Evolutionary conservation across 768 basidiomycete species (phyloP), one percentile per base, ranked within the genome.

Genomic region (Suillus variegatus): DNA sequence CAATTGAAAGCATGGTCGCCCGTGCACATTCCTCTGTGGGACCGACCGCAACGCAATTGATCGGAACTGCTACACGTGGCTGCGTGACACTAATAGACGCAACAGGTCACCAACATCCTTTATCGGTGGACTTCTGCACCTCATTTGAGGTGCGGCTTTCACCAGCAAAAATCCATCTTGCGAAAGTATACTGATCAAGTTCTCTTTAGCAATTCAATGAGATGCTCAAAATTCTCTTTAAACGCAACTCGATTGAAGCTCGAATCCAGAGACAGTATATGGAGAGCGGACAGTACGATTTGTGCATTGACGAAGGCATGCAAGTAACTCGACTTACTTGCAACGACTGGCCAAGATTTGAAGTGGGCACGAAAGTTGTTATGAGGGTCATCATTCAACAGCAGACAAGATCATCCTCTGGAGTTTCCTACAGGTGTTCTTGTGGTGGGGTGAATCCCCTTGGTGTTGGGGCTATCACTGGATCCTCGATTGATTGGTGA

Each of bases 401-500:
- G 14, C 14, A 16, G 49, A 13, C 2, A 2, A 1, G 22, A 25
- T 70, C 44, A n/a, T 25, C 13, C 22, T 49, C 13, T 22, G 10
- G 13, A 49, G 13, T 25, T 49, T 49, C 47, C 12, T 49, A 49
- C 13, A 25, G 6, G n/a, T 12, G 35, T 6, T 2, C 66, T 49
- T 74, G 73, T 2, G 72, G 73, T 0, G 55, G 61, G 49, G 22
- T 61, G n/a, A 74, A 74, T 52, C 44, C 57, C 25, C 43, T 72
- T 0, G 70, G 73, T 7, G 67, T 65, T 57, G 63, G 40, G 5
- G 58, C 58, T 40, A 62, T 64, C 2, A 6, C 68, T 2, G 67
- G 69, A 40, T 44, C 66, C 35, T 74, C 70, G 10, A 60, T 74
- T 7, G 74, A 75, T 25, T 74, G 73, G 73, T 74, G 14, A 47